phyloP scores from a whole-genome alignment of 306 rosid genomes.

The Nissolia schottii region DNA sequence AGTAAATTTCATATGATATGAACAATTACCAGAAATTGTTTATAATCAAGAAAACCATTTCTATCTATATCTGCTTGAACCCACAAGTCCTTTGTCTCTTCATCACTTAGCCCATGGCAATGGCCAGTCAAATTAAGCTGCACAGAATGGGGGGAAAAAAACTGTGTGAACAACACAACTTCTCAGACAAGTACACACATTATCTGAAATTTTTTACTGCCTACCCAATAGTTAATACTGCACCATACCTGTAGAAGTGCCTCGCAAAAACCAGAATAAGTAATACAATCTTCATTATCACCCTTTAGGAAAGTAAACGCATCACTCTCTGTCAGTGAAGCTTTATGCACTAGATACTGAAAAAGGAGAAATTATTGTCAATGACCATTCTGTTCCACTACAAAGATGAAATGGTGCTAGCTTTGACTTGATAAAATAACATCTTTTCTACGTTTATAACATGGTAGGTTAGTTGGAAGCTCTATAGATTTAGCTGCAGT shows the following conservation, averaged over 20 bases:
- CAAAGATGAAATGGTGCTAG: neutral
- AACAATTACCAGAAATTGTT: constrained; percentile 60
- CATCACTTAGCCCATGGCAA: constrained; percentile 54
- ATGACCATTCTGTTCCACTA: constrained; percentile 2
- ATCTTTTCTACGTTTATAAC: neutral
- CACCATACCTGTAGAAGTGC: constrained; percentile 61
- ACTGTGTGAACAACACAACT: neutral
- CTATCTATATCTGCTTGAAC: constrained; percentile 60
- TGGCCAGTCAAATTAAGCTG: constrained; percentile 78
- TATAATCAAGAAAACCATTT: constrained; percentile 56
- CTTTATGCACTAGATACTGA: constrained; percentile 60
- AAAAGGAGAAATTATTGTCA: constrained; percentile 33
- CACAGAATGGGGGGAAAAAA: neutral
- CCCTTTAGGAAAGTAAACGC: constrained; percentile 74
- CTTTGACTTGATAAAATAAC: neutral
- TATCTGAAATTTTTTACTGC: neutral
- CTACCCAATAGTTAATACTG: neutral
- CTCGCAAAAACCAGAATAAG: constrained; percentile 63
- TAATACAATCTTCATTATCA: constrained; percentile 62
- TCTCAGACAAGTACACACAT: neutral
- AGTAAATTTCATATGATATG: neutral
- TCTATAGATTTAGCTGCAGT: neutral
- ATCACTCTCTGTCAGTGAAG: constrained; percentile 56
- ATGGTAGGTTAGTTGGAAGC: neutral
- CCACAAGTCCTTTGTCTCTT: constrained; percentile 73